Evolutionary conservation across 345 rosid genomes (phyloP), one percentile per base, ranked within the genome.

Genomic region (Rhodomyrtus tomentosa): DNA sequence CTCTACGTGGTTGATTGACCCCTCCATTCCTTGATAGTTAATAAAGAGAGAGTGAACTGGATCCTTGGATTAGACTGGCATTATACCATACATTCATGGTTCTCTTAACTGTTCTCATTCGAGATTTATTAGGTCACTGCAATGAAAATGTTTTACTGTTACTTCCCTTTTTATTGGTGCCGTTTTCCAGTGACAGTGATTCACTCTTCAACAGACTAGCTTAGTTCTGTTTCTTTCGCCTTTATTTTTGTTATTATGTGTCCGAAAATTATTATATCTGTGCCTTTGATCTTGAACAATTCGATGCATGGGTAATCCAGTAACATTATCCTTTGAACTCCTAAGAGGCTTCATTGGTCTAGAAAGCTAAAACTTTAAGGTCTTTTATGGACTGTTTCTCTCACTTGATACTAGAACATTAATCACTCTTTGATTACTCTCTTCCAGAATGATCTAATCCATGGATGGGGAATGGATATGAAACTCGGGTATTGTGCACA

Each of bases 381-480:
- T 36, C 79, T 68, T 18, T 68, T 45, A 8, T 68, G 10, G 2
- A 9, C 45, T 18, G 45, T 36, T 15, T 83, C 27, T 84, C 20
- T 84, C 62, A 55, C 40, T 13, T 40, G 29, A 10, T 81, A 24
- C 21, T 81, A 55, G n/a, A 50, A 59, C 58, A 36, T 76, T 72
- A 45, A n/a, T 84, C 38, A 27, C 59, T 24, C 22, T 24, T 24
- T 80, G 27, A 27, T 68, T 13, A 36, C 82, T 53, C 73, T 58
- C 58, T 42, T 81, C 55, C 88, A 97, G 99, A 97, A 95, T 84
- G 99, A 97, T 91, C 94, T 97, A 52, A 96, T 97, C 81, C 99
- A 97, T 83, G 99, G 98, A 56, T 97, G 99, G 99, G 99, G 99
- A 89, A 87, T 97, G 94, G 99, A 97, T 87, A 97, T 97, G 90